phyloP scores from a whole-genome alignment of 306 rosid genomes.

The Inga laurina region DNA sequence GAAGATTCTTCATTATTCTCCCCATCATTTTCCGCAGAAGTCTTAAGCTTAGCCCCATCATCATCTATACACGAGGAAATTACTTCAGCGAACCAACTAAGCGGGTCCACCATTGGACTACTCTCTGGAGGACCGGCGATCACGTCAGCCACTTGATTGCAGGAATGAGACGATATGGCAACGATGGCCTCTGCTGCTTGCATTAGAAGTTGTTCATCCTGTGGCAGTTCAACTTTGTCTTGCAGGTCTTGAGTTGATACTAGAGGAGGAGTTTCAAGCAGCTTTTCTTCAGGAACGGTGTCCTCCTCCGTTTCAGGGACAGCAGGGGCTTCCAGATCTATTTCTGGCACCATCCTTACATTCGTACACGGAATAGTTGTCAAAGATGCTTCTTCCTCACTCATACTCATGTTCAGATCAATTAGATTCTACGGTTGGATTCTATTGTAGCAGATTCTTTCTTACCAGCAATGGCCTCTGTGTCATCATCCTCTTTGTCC shows the following conservation, averaged over 20 bases:
- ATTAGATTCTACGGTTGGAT: conserved; percentile 50
- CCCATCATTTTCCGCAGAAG: conserved; percentile 35
- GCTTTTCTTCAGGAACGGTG: conserved; percentile 41
- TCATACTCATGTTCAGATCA: conserved; percentile 77
- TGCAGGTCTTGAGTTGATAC: conserved; percentile 31
- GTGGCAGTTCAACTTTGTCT: conserved; percentile 36
- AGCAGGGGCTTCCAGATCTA: conserved; percentile 82
- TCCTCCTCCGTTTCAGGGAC: conserved; percentile 57
- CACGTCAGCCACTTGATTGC: conserved; percentile 34
- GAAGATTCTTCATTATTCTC: conserved; percentile 42
- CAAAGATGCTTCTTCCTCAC: conserved; percentile 73
- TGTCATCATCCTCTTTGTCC: conserved; percentile 36
- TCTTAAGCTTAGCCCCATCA: conserved; percentile 37
- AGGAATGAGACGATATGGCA: conserved; percentile 56
- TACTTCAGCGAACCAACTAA: conserved; percentile 80
- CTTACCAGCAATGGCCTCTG: conserved; percentile 40
- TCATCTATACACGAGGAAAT: conserved; percentile 57
- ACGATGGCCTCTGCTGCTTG: conserved; percentile 86
- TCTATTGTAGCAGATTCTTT: conserved; percentile 40
- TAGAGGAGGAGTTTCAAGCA: conserved; percentile 40
- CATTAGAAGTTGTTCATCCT: conserved; percentile 59
- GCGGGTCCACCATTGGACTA: conserved; percentile 47
- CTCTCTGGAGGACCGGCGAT: conserved; percentile 45
- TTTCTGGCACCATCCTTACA: conserved; percentile 40
- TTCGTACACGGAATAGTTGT: conserved; percentile 38